A percentile compares a stretch with the other conserved stretches of the same genome.
Conservation (phyloP, 805 yeast genomes). For the Candida nitratophila region DNA sequence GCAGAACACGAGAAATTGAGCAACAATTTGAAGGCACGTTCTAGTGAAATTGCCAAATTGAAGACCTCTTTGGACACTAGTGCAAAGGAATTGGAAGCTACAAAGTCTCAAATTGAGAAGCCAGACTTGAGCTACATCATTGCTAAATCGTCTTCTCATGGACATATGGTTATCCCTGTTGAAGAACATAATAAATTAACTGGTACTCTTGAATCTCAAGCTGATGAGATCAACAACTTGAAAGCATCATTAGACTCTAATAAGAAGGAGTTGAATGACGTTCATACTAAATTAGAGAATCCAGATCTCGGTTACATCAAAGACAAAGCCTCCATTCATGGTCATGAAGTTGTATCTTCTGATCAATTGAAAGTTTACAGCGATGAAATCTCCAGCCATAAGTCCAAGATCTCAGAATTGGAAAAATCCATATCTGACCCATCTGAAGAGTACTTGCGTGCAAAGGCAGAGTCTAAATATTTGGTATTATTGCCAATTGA, state of each 20-base stretch:
- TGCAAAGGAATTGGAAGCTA: not conserved
- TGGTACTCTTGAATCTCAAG: constrained; percentile 1
- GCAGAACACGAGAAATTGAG: constrained; percentile 16
- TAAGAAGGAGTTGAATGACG: not conserved
- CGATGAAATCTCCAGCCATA: not conserved
- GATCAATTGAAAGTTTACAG: not conserved
- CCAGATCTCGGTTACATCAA: constrained; percentile 26
- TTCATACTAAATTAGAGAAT: constrained; percentile 1
- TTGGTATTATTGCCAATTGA: not conserved
- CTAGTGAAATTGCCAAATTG: not conserved
- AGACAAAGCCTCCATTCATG: constrained; percentile 11
- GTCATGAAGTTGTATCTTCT: not conserved
- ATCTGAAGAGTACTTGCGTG: constrained; percentile 14
- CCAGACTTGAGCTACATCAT: constrained; percentile 26
- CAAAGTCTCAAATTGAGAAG: constrained; percentile 9
- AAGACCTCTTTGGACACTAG: not conserved
- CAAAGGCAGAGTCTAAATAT: constrained; percentile 5
- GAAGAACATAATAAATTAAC: constrained; percentile 8
- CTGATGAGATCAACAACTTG: constrained; percentile 1
- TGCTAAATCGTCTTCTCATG: constrained; percentile 20
- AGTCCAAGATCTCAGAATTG: not conserved
- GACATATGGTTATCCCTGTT: constrained; percentile 16
- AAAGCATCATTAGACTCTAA: not conserved
- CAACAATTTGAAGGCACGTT: not conserved
- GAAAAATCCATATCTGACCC: constrained; percentile 2